Conservation (phyloP, 2,329 filamentous ascomycete genomes). For the Aspergillus brasiliensis region DNA sequence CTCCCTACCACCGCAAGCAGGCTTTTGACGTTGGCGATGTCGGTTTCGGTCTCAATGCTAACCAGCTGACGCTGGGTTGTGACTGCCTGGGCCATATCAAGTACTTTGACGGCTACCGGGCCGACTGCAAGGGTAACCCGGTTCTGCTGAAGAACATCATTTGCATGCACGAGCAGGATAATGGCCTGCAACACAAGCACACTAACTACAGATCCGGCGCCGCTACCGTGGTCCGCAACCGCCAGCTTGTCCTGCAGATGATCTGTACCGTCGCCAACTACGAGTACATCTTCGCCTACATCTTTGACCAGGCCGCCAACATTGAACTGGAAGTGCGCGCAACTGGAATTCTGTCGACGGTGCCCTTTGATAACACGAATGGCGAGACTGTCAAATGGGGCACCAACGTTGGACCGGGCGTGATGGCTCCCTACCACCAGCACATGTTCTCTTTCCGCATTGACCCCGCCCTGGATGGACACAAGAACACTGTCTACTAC, state of each 20-base stretch:
- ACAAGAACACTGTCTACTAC: slow-evolving; percentile 58
- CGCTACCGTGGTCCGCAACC: slow-evolving; percentile 63
- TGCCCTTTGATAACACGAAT: slow-evolving; percentile 63
- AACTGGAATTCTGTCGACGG: slow-evolving; percentile 68
- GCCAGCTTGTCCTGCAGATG: slow-evolving; percentile 68
- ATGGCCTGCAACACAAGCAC: slow-evolving; percentile 70
- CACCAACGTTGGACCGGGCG: slow-evolving; percentile 69
- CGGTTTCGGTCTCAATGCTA: slow-evolving; percentile 67
- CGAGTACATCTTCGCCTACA: slow-evolving; percentile 72
- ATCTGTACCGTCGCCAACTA: slow-evolving; percentile 74
- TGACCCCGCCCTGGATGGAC: slow-evolving; percentile 64
- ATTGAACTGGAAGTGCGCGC: slow-evolving; percentile 68
- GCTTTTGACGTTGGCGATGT: slow-evolving; percentile 72
- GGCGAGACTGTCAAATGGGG: slow-evolving; percentile 66
- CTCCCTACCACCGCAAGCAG: slow-evolving; percentile 69
- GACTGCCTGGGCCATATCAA: slow-evolving; percentile 72
- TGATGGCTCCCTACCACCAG: slow-evolving; percentile 71
- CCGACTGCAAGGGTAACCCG: slow-evolving; percentile 61
- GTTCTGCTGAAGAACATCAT: slow-evolving; percentile 66
- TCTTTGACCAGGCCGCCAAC: slow-evolving; percentile 71
- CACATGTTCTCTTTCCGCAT: slow-evolving; percentile 72
- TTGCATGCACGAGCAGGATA: slow-evolving; percentile 72
- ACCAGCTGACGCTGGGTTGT: slow-evolving; percentile 69
- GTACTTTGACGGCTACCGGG: slow-evolving; percentile 63
- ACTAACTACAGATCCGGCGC: slow-evolving; percentile 69